Base-by-base conservation (phyloP, 2,329 filamentous ascomycete genomes). In the Lachnellula subtilissima region DNA sequence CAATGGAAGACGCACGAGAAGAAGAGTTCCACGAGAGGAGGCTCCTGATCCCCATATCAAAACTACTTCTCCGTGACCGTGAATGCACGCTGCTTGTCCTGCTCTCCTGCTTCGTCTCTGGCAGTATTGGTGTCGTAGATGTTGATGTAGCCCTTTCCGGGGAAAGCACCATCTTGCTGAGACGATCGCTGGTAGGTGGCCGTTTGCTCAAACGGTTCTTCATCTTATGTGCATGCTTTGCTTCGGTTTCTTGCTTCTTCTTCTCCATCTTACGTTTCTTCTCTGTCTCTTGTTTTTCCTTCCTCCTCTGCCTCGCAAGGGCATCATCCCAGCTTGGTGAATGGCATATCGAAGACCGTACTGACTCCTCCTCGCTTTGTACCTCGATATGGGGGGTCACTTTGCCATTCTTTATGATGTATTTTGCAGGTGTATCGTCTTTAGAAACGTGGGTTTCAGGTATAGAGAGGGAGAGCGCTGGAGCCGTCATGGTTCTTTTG, bases 241-340 rank as follows among this genome's bases (percentile, higher is more conserved):
- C 7, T 64, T 64, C 54, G 49, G 58, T 54, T 67, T 74, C 60
- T 73, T 15, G 69, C 43, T 68, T 67, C 39, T 74, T 69, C 52
- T 75, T 73, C 50, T 77, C 75, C 60, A 72, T 76, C 50, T 71
- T 76, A 45, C 65, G 67, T 57, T 72, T 71, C 64, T 70, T 58
- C 69, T 76, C 56, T 65, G 70, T 55, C 73, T 73, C 60, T 69
- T 71, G 46, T 69, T 70, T 70, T 48, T 75, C 71, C 56, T 76
- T 74, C 49, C 76, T 76, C 60, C 71, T 76, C 52, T 73, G 76
- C 54, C 68, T 71, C 19, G 77, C 75, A 2, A 75, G 75, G 61
- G 81, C 81, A 22, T 79, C 77, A 59, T 84, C 81, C 83, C 83
- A 85, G 54, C 77, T 83, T 1, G 83, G 83, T 1, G 83, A 85